Conservation (phyloP, 2,329 filamentous ascomycete genomes). For the Colletotrichum sublineola region DNA sequence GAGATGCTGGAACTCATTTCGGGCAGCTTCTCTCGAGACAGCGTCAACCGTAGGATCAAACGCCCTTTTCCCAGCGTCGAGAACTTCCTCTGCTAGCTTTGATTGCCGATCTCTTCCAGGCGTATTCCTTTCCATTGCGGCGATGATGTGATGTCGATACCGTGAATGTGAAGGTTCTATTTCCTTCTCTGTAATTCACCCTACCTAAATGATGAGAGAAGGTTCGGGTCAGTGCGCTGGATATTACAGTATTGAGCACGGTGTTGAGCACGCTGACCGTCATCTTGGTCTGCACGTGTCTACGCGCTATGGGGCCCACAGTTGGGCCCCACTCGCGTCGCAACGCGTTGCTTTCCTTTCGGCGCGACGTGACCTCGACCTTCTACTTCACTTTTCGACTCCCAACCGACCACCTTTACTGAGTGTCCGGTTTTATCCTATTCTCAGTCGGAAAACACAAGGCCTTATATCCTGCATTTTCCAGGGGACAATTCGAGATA, state of each 20-base stretch:
- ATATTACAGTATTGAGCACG: neutral
- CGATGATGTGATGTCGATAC: neutral
- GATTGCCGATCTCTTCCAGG: conserved; percentile 28
- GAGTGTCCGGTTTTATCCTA: neutral
- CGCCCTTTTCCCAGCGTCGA: conserved; percentile 61
- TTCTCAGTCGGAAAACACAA: conserved; percentile 4
- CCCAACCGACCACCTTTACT: neutral
- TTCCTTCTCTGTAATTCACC: conserved; percentile 10
- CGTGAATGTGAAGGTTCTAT: neutral
- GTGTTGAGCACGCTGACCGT: neutral
- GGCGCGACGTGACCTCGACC: neutral
- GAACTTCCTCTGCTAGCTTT: conserved; percentile 50
- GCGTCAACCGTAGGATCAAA: conserved; percentile 60
- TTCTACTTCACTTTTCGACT: conserved; percentile 1
- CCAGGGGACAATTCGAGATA: conserved; percentile 49
- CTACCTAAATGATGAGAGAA: neutral
- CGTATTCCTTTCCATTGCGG: conserved; percentile 34
- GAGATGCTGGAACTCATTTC: conserved; percentile 59
- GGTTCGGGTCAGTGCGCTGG: neutral
- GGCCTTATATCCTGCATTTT: conserved; percentile 10
- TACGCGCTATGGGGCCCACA: conserved; percentile 29
- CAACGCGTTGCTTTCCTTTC: conserved; percentile 14
- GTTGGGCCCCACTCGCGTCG: neutral
- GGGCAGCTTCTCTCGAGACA: conserved; percentile 51
- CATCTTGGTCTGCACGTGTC: conserved; percentile 47